These are phyloP conservation scores for Saururus chinensis DNA, from an alignment of 164 flowering plant genomes.

Conservation along the genomic window DNA sequence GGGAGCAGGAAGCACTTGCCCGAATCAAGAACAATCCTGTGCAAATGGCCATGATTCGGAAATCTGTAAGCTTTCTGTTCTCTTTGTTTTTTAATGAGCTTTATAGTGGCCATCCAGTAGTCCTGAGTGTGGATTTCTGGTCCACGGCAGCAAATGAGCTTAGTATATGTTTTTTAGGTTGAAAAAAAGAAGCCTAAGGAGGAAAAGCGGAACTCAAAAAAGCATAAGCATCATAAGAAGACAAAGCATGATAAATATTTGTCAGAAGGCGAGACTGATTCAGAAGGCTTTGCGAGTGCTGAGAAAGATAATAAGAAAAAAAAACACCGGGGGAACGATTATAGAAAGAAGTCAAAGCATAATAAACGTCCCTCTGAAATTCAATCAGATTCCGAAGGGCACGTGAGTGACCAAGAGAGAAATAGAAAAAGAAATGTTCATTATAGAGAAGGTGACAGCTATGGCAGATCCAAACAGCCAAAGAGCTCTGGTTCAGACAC, in stretches of 20 bases:
- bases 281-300: not conserved
- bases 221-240: slow-evolving; percentile 25
- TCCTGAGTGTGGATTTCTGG: not conserved
- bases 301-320: not conserved
- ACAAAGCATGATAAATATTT: slow-evolving; percentile 19
- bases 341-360: slow-evolving; percentile 10
- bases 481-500: slow-evolving; percentile 7
- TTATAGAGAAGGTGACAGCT: slow-evolving; percentile 1
- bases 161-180: slow-evolving; percentile 24
- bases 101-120: not conserved
- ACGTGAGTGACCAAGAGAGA: slow-evolving; percentile 5
- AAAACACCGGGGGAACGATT: not conserved
- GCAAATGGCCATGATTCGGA: slow-evolving; percentile 86
- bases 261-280: not conserved
- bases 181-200: slow-evolving; percentile 28
- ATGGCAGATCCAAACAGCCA: slow-evolving; percentile 13
- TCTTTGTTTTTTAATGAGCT: not conserved
- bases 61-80: slow-evolving; percentile 53
- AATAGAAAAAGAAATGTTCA: slow-evolving; percentile 9
- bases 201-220: slow-evolving; percentile 11
- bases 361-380: slow-evolving; percentile 12
- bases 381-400: slow-evolving; percentile 15
- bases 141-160: not conserved
- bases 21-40: slow-evolving; percentile 84
- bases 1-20: slow-evolving; percentile 90